Conservation (phyloP, 805 yeast genomes). For the Huiozyma sinensis region DNA sequence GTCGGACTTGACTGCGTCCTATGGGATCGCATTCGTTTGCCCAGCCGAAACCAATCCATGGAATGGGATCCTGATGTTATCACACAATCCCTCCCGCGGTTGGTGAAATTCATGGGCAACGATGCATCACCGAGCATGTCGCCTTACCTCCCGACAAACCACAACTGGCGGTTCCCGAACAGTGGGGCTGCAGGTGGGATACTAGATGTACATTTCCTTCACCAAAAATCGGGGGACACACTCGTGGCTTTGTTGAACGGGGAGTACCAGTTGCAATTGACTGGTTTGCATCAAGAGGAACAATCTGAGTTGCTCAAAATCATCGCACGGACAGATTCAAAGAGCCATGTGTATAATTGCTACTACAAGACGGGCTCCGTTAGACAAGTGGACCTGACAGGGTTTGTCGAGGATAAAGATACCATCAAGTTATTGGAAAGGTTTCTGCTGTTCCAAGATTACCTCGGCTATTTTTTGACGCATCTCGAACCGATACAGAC, state of each 20-base stretch:
- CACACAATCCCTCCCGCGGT: slow-evolving; percentile 12
- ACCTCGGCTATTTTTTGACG: slow-evolving; percentile 8
- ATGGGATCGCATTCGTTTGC: slow-evolving; percentile 13
- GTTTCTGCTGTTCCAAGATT: slow-evolving; percentile 8
- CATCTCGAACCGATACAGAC: slow-evolving; percentile 12
- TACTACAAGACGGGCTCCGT: slow-evolving; percentile 2
- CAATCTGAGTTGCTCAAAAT: background rate
- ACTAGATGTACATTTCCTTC: slow-evolving; percentile 16
- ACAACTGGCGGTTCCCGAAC: slow-evolving; percentile 10
- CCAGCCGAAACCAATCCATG: background rate
- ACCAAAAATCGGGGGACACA: slow-evolving; percentile 5
- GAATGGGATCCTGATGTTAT: slow-evolving; percentile 11
- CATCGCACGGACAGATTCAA: background rate
- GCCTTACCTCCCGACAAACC: slow-evolving; percentile 9
- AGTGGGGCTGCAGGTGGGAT: background rate
- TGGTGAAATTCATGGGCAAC: slow-evolving; percentile 13
- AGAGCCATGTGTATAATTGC: background rate
- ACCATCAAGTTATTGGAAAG: slow-evolving; percentile 6
- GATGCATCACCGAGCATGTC: slow-evolving; percentile 4
- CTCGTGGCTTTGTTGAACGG: slow-evolving; percentile 13
- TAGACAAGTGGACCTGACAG: slow-evolving; percentile 4
- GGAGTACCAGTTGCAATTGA: slow-evolving; percentile 4
- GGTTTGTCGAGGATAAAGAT: slow-evolving; percentile 1
- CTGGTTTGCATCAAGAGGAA: background rate
- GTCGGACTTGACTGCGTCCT: slow-evolving; percentile 6